phyloP scores from a whole-genome alignment of 1,284 basidiomycete genomes.

The Chalciporus piperatoides region DNA sequence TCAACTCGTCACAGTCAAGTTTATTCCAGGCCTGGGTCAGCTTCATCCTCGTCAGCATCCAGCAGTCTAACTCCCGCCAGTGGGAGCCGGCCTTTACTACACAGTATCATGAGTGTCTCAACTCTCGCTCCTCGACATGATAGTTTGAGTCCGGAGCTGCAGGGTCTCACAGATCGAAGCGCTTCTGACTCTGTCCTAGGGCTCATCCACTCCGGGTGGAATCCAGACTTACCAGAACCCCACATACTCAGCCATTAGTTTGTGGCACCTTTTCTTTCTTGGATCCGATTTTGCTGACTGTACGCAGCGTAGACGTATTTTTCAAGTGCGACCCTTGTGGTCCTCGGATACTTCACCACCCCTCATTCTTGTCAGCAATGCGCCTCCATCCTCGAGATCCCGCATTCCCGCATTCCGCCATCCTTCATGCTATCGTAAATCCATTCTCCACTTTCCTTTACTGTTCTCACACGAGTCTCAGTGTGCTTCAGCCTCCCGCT shows the following conservation, averaged over 20 bases:
- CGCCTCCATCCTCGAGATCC: constrained; percentile 70
- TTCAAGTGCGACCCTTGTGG: constrained; percentile 82
- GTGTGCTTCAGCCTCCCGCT: constrained; percentile 82
- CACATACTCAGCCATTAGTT: constrained; percentile 70
- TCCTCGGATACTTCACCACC: constrained; percentile 70
- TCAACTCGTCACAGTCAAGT: constrained; percentile 11
- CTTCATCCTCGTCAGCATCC: constrained; percentile 23
- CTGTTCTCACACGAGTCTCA: constrained; percentile 31
- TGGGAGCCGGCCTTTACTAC: constrained; percentile 7
- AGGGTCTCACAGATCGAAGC: constrained; percentile 34
- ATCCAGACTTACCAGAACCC: constrained; percentile 74
- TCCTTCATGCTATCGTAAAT: constrained; percentile 75
- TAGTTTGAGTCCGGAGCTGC: constrained; percentile 50
- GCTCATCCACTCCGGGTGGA: constrained; percentile 73
- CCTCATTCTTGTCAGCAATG: constrained; percentile 76
- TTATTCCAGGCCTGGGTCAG: constrained; percentile 22
- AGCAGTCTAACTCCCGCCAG: constrained; percentile 14
- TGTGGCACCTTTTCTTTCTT: constrained; percentile 29
- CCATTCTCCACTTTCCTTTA: neutral
- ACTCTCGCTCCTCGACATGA: constrained; percentile 36
- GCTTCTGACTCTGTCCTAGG: constrained; percentile 54
- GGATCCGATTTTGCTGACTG: constrained; percentile 2
- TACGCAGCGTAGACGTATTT: constrained; percentile 67
- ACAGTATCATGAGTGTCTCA: constrained; percentile 9
- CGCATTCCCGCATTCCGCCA: constrained; percentile 75